A percentile compares a stretch with the other conserved stretches of the same genome.
These are phyloP conservation scores for Heimioporus retisporus DNA, from an alignment of 1,284 basidiomycete genomes.

Conservation along the genomic window DNA sequence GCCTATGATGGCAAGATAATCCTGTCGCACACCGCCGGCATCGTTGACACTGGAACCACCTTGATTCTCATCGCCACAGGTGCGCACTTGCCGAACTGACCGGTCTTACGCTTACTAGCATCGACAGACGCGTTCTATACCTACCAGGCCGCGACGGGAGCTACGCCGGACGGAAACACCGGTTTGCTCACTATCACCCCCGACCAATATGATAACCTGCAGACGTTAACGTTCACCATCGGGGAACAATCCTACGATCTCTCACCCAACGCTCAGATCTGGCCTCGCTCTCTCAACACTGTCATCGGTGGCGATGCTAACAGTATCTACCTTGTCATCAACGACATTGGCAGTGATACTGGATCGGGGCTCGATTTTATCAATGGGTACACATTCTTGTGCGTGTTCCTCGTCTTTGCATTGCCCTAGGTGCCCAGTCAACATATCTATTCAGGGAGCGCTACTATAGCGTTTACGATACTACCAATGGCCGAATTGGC, in stretches of 20 bases:
- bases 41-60: background rate
- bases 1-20: background rate
- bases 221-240: constrained; percentile 43
- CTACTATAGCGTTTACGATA: constrained; percentile 63
- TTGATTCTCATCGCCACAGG: background rate
- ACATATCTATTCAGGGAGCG: constrained; percentile 47
- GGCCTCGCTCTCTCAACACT: constrained; percentile 1
- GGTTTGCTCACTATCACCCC: constrained; percentile 53
- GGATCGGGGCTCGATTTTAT: background rate
- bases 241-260: background rate
- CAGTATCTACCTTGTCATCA: background rate
- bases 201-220: constrained; percentile 49
- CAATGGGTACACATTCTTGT: constrained; percentile 29
- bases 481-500: constrained; percentile 55
- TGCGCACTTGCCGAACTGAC: background rate
- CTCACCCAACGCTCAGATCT: constrained; percentile 1
- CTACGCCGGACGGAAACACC: constrained; percentile 55
- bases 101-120: background rate
- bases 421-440: background rate
- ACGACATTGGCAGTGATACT: background rate
- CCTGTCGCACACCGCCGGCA: background rate
- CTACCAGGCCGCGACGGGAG: constrained; percentile 9
- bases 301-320: background rate
- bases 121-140: constrained; percentile 5
- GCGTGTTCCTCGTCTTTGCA: constrained; percentile 12